Evolutionary conservation across 2,329 filamentous ascomycete genomes (phyloP).

Genomic region (Fusarium coffeatum): DNA sequence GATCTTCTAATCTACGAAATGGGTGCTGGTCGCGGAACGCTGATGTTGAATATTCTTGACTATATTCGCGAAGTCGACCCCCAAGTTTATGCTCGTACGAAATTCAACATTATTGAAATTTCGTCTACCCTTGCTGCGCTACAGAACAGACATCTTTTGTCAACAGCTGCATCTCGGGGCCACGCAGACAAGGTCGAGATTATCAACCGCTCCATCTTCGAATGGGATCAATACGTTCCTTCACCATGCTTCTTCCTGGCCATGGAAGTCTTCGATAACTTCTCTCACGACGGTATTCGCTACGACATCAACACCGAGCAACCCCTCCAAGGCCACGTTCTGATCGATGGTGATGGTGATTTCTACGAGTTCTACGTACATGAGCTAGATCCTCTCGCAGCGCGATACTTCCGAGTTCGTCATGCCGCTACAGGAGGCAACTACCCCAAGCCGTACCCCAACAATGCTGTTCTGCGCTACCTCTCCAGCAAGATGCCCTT

Average conservation of each 20-base stretch:
- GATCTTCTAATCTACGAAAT: constrained; percentile 99
- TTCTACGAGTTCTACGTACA: constrained; percentile 94
- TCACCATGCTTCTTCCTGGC: constrained; percentile 97
- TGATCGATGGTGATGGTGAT: constrained; percentile 86
- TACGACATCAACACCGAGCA: constrained; percentile 86
- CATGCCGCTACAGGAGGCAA: constrained; percentile 76
- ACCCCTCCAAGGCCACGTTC: constrained; percentile 87
- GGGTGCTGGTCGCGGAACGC: constrained; percentile 94
- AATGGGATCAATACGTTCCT: constrained; percentile 89
- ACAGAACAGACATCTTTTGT: constrained; percentile 77
- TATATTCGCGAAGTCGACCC: constrained; percentile 92
- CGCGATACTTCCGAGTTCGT: constrained; percentile 85
- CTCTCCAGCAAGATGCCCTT: constrained; percentile 75
- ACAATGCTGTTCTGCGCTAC: constrained; percentile 66
- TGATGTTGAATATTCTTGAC: constrained; percentile 98
- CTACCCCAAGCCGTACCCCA: constrained; percentile 71
- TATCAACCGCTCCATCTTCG: constrained; percentile 93
- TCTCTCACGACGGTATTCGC: constrained; percentile 92
- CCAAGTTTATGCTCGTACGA: constrained; percentile 91
- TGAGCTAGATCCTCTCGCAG: constrained; percentile 82
- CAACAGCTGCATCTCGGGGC: constrained; percentile 74
- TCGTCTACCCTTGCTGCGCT: constrained; percentile 81
- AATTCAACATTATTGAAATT: constrained; percentile 97
- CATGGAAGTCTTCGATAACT: constrained; percentile 98
- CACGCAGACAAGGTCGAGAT: constrained; percentile 91